Conservation (phyloP, 441 rosid genomes). For the Populus hybrid region DNA sequence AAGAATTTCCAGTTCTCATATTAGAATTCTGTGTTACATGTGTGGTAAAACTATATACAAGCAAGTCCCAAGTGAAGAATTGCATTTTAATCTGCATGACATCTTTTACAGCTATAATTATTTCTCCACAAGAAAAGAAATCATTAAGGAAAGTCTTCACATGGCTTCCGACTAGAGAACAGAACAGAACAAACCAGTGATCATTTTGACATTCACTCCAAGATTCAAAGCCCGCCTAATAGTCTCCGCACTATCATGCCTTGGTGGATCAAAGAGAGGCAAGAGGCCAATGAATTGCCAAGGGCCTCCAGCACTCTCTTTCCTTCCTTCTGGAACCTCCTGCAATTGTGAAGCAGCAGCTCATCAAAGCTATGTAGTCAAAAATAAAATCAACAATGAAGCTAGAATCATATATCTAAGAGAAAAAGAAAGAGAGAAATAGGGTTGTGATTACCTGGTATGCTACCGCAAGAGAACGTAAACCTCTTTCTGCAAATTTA, state of each 20-base stretch:
- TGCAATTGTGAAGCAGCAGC: conserved; percentile 25
- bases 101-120: neutral
- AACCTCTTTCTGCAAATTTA: conserved; percentile 92
- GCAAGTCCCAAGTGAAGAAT: neutral
- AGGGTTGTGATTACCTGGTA: conserved; percentile 53
- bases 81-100: neutral
- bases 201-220: conserved; percentile 96
- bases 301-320: conserved; percentile 84
- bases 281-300: conserved; percentile 93
- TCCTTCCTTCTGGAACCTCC: conserved; percentile 90
- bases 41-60: neutral
- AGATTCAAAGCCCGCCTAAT: conserved; percentile 89
- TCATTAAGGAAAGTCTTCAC: neutral
- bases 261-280: conserved; percentile 99
- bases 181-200: conserved; percentile 56
- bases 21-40: neutral
- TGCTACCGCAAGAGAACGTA: conserved; percentile 95
- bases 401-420: neutral
- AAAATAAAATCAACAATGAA: neutral
- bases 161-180: conserved; percentile 6
- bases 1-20: neutral
- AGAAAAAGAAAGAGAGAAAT: neutral
- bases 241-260: conserved; percentile 97
- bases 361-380: neutral
- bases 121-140: neutral